phyloP scores from a whole-genome alignment of 148 eudicot genomes.

The Vaccinium myrtillus region DNA sequence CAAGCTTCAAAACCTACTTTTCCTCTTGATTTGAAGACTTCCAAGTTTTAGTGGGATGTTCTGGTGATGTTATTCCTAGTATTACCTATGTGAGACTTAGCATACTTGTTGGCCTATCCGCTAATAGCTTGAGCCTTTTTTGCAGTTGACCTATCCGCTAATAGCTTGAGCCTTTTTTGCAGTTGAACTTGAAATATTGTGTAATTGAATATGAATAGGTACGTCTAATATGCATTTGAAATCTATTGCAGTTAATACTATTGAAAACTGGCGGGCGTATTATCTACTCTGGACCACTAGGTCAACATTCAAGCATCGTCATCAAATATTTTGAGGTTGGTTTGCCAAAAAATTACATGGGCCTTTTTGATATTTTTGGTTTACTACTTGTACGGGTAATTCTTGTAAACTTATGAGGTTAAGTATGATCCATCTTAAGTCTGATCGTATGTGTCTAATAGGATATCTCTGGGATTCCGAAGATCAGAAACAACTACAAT shows the following conservation, averaged over 20 bases:
- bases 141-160: background rate
- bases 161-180: background rate
- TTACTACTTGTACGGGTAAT: background rate
- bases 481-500: slow-evolving; percentile 63
- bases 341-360: background rate
- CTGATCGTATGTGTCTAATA: slow-evolving; percentile 12
- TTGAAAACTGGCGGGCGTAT: slow-evolving; percentile 68
- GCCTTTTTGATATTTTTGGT: background rate
- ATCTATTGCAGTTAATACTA: slow-evolving; percentile 56
- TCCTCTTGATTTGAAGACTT: background rate
- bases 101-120: background rate
- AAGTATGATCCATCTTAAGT: background rate
- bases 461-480: slow-evolving; percentile 65
- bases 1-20: background rate
- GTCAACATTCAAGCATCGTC: slow-evolving; percentile 52
- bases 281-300: slow-evolving; percentile 79
- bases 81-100: background rate
- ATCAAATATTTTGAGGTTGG: slow-evolving; percentile 77
- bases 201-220: background rate
- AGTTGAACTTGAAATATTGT: background rate
- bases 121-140: background rate
- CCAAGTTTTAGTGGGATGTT: background rate
- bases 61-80: background rate
- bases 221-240: background rate
- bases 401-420: background rate